Conservation (phyloP, 2,329 filamentous ascomycete species). For the Fusarium abutilonis region DNA sequence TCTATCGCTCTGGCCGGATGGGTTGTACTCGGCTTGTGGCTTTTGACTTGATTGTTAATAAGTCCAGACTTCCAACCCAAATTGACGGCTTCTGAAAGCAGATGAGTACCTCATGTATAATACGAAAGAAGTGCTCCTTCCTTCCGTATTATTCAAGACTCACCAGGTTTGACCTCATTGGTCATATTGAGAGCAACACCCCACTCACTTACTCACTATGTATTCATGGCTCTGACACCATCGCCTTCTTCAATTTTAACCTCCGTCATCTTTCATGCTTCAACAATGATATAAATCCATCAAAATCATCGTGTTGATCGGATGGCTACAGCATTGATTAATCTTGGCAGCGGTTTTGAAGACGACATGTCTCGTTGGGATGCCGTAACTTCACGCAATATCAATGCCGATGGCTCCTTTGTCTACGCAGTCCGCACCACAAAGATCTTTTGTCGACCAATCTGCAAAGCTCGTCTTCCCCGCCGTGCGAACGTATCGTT, state of each 20-base stretch:
- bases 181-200: constrained; percentile 47
- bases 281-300: background rate
- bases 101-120: background rate
- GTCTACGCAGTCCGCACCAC: constrained; percentile 58
- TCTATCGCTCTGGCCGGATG: no score
- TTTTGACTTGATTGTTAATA: background rate
- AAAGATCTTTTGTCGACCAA: constrained; percentile 68
- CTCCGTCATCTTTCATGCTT: background rate
- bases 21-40: background rate
- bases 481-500: constrained; percentile 69
- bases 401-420: constrained; percentile 53
- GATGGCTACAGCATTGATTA: background rate
- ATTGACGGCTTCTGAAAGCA: background rate
- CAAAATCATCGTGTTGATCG: background rate
- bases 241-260: background rate
- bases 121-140: no score
- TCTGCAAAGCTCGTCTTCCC: constrained; percentile 68
- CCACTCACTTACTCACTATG: constrained; percentile 33
- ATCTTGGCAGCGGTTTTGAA: constrained; percentile 32
- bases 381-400: constrained; percentile 50
- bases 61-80: constrained; percentile 8
- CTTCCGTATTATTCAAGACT: no score
- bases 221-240: no score
- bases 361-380: constrained; percentile 51
- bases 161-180: constrained; percentile 35